Base-by-base conservation (phyloP, 306 rosid genomes). In the Urtica urens region DNA sequence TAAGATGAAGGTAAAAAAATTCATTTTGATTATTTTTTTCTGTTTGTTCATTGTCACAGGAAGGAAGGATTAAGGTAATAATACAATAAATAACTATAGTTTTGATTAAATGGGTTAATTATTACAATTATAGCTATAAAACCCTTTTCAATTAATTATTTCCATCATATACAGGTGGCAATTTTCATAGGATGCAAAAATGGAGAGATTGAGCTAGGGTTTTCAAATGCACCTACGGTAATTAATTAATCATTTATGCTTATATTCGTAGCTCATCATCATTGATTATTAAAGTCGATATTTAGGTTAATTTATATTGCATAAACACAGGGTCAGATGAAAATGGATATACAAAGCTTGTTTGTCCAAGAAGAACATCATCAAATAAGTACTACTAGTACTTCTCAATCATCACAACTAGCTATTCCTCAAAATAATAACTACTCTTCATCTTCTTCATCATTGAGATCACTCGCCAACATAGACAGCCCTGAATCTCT, bases 181-280 rank as follows among this genome's bases (percentile, higher is more conserved):
- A 65, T 81, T 56, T 88, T 84, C 81, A 84, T 88, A 84, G 95
- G 82, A 35, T 81, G 93, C 69, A 81, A 63, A 57, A 65, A 51
- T 45, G 95, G 97, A 29, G 97, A 88, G 75, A 78, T 88, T 65
- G 97, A 88, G 67, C 68, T 88, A 29, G 97, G 97, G 13, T 72
- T 81, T 56, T 59, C 83, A 39, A 66, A 64, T 29, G 78, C 65
- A 70, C 68, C 95, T 48, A 83, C 72, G 76, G 96, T 87, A 68
- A 72, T 61, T 9, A 53, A 21, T 15, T 22, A 21, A 10, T 25
- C 4, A 14, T n/a, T n/a, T n/a, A n/a, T n/a, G n/a, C n/a, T n/a
- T n/a, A n/a, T n/a, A n/a, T n/a, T n/a, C n/a, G n/a, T n/a, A n/a
- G n/a, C n/a, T n/a, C n/a, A n/a, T n/a, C n/a, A 5, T 39, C 5